Evolutionary conservation across 768 basidiomycete species (phyloP).

Genomic region (Pleurotus tuber-regium): DNA sequence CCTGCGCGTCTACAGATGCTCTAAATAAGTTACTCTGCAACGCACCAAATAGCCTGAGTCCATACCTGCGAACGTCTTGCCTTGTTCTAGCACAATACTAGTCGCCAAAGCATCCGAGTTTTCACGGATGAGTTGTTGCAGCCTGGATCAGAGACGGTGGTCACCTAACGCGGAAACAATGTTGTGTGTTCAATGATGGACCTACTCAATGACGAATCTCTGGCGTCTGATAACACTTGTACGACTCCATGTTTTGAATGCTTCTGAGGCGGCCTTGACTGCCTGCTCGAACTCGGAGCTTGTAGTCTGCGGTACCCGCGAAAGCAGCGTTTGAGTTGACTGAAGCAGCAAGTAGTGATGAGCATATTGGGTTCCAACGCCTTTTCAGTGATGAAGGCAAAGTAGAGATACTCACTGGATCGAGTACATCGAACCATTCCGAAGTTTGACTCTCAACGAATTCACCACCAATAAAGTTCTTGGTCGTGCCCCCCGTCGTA

Average conservation of each 20-base stretch:
- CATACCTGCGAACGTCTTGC: constrained; percentile 85
- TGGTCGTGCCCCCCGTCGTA: constrained; percentile 81
- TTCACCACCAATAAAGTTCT: constrained; percentile 89
- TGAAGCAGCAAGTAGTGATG: constrained; percentile 26
- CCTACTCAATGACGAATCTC: constrained; percentile 84
- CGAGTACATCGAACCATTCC: constrained; percentile 84
- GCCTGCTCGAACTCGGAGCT: constrained; percentile 77
- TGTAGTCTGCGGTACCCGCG: constrained; percentile 88
- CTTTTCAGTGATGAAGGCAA: too few species aligned
- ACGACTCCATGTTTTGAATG: constrained; percentile 86
- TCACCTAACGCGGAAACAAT: not conserved
- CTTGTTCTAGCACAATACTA: constrained; percentile 93
- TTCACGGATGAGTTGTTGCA: constrained; percentile 84
- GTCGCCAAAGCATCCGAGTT: constrained; percentile 83
- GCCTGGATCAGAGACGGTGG: constrained; percentile 38
- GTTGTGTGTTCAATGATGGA: constrained; percentile 15
- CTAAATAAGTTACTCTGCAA: too few species aligned
- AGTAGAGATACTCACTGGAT: constrained; percentile 64
- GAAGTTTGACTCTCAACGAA: constrained; percentile 79
- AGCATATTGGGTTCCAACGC: constrained; percentile 5
- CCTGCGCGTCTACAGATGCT: constrained; percentile 73
- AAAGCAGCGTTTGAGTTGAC: constrained; percentile 90
- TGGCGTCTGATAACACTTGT: constrained; percentile 86
- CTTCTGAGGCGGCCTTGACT: constrained; percentile 77
- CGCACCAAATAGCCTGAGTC: constrained; percentile 10